Percentiles rank a stretch among this genome's conserved stretches.
phyloP scores from a whole-genome alignment of 441 rosid genomes.

The Gossypium lobatum region DNA sequence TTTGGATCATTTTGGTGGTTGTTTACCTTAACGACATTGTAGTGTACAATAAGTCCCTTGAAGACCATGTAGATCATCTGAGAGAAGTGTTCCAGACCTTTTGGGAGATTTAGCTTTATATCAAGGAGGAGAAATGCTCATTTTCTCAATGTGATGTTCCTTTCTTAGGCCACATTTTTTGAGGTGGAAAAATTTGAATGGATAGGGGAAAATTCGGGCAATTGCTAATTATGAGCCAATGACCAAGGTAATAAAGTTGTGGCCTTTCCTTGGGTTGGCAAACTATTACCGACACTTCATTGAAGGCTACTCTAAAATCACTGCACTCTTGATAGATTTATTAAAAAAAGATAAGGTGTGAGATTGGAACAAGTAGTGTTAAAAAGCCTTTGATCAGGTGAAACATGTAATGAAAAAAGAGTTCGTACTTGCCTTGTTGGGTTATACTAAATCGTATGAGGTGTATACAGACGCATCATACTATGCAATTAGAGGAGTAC shows the following conservation, averaged over 20 bases:
- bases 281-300: neutral
- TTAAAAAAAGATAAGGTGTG: neutral
- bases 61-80: neutral
- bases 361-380: neutral
- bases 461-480: neutral
- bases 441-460: neutral
- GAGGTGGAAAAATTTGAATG: neutral
- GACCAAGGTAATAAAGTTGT: neutral
- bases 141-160: neutral
- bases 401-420: neutral
- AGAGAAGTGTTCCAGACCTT: neutral
- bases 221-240: neutral
- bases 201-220: neutral
- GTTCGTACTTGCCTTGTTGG: neutral
- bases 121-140: neutral
- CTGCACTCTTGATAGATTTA: neutral
- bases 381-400: neutral
- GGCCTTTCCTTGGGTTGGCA: neutral
- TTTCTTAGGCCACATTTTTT: neutral
- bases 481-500: neutral
- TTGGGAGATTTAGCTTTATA: neutral
- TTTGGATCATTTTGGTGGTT: neutral
- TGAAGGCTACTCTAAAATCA: neutral
- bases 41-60: neutral
- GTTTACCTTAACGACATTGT: neutral